phyloP scores from a whole-genome alignment of 2,329 filamentous ascomycete species.

The Pseudopithomyces maydicus region DNA sequence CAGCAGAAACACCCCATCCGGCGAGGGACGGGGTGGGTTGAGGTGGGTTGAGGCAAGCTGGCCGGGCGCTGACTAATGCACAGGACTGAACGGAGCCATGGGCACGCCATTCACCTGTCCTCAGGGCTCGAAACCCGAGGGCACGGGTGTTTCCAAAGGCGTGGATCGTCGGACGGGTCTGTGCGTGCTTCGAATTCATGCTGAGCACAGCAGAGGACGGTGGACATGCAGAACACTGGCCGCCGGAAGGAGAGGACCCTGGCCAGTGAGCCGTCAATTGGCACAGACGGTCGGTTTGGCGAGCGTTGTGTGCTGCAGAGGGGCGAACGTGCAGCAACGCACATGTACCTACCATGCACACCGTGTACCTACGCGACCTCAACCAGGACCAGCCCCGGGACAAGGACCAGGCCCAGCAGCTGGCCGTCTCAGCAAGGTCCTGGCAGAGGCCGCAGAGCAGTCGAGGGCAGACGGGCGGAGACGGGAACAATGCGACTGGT shows the following conservation, averaged over 20 bases:
- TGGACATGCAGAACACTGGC: conserved; percentile 11
- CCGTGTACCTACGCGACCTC: background rate
- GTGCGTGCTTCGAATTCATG: conserved; percentile 12
- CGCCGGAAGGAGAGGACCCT: background rate
- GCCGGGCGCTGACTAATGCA: conserved; percentile 1
- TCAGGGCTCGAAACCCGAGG: conserved; percentile 12
- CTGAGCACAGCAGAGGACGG: conserved; percentile 1
- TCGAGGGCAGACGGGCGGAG: background rate
- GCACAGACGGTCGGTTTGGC: conserved; percentile 1
- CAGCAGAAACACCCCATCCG: background rate
- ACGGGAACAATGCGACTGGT: background rate
- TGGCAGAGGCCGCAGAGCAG: background rate
- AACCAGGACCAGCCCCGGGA: background rate
- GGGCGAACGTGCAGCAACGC: background rate
- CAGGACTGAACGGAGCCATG: background rate
- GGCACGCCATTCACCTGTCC: background rate
- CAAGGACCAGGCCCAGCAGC: background rate
- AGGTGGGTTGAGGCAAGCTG: background rate
- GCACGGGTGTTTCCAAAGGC: conserved; percentile 11
- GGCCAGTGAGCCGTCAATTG: conserved; percentile 2
- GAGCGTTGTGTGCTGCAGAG: conserved; percentile 1
- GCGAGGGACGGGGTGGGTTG: background rate
- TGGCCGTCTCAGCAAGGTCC: background rate
- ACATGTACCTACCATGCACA: background rate
- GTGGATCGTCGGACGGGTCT: conserved; percentile 13